Base-by-base conservation (phyloP, 202 grass and related monocot species). In the Bolboschoenoplectus hybrid region DNA sequence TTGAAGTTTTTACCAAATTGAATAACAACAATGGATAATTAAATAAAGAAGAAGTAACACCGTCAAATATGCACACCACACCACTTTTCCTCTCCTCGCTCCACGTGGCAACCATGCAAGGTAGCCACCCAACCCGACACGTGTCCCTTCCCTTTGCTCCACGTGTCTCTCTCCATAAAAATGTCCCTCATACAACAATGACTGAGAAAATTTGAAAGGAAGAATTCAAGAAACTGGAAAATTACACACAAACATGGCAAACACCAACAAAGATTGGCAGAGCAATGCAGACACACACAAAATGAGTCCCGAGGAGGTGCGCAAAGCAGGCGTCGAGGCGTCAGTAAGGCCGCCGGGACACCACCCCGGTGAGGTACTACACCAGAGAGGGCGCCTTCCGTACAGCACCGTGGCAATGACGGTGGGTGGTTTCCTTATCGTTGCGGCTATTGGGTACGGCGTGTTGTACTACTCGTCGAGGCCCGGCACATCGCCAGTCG, bases 261-360 rank as follows among this genome's bases (percentile, higher is more conserved):
- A 74, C 74, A 43, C 45, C 19, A 86, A 78, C 84, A 70, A 78
- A 39, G 88, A 89, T 81, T 90, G 92, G 90, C 84, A 87, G 0
- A 85, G 90, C 19, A 89, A 92, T 84, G 87, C 87, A 16, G 93
- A 92, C 82, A 92, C 93, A 20, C 88, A 90, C 90, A 94, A 92
- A 88, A 92, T 95, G 93, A 92, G 87, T 74, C 6, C 78, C 1
- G 89, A 92, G 53, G 93, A 93, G 87, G 89, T 95, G 8, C 60
- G 85, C 1, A 62, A 89, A 32, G 87, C 93, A 0, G 93, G 87
- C 68, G 51, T 89, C 83, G 69, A 84, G 74, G 83, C 91, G 81
- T 69, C 89, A 81, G 20, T 6, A 7, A 62, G 88, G 91, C 53
- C 89, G 13, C 67, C 84, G 51, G 68, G 76, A 9, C 83, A 44